phyloP scores from a whole-genome alignment of 2,329 filamentous ascomycete genomes.

The Claviceps pusilla region DNA sequence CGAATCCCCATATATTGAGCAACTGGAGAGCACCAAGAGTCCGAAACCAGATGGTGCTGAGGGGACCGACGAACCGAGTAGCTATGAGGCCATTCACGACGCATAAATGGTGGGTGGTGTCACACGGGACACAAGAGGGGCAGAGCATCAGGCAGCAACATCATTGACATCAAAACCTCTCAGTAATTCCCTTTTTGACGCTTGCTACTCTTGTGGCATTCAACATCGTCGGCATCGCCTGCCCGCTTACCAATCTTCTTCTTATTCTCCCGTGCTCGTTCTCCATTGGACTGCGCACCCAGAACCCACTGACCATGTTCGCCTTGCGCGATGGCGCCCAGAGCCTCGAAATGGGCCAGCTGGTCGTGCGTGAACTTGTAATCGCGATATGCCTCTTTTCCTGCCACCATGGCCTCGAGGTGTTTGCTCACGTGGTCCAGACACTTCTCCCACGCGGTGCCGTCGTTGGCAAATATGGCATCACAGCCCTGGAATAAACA shows the following conservation, averaged over 20 bases:
- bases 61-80: too few species aligned
- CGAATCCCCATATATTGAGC: too few species aligned
- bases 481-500: conserved; percentile 51
- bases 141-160: too few species aligned
- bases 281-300: conserved; percentile 1
- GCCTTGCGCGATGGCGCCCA: conserved; percentile 12
- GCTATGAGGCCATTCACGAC: too few species aligned
- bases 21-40: too few species aligned
- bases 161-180: not conserved
- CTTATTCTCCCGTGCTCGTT: conserved; percentile 4
- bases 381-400: not conserved
- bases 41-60: too few species aligned
- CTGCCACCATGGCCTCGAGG: conserved; percentile 35
- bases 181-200: not conserved
- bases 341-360: not conserved
- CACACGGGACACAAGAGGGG: too few species aligned
- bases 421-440: conserved; percentile 84
- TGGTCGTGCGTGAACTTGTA: conserved; percentile 1
- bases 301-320: conserved; percentile 19
- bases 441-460: conserved; percentile 57
- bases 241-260: not conserved
- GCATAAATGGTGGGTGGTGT: too few species aligned
- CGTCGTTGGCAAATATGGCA: conserved; percentile 40
- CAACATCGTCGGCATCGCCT: not conserved
- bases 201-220: too few species aligned